A percentile compares a stretch with the other conserved stretches of the same genome.
phyloP scores from a whole-genome alignment of 306 rosid species.

The Dalbergia cochinchinensis region DNA sequence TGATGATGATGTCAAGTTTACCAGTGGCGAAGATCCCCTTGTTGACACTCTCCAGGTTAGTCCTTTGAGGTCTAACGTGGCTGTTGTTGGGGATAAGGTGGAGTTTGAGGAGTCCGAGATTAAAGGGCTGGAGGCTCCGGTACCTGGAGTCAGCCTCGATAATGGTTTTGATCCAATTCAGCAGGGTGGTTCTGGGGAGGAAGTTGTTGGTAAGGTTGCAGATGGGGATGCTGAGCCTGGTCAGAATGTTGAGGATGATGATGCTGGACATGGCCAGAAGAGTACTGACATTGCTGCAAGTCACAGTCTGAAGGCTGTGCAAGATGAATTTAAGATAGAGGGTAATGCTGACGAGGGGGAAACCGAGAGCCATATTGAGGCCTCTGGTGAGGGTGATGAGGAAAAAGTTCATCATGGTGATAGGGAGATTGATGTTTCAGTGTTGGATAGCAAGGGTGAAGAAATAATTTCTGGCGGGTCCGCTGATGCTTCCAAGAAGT shows the following conservation, averaged over 20 bases:
- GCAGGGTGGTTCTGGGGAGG: conserved; percentile 22
- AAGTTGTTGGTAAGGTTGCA: conserved; percentile 5
- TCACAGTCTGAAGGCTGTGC: conserved; percentile 23
- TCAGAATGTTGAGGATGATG: conserved; percentile 28
- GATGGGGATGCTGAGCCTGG: conserved; percentile 24
- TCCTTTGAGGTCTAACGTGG: conserved; percentile 50
- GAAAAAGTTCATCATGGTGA: conserved; percentile 46
- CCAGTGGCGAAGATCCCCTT: conserved; percentile 48
- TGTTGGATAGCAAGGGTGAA: conserved; percentile 68
- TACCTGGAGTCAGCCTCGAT: conserved; percentile 53
- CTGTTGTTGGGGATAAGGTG: conserved; percentile 58
- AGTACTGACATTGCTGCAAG: conserved; percentile 35
- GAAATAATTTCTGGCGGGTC: conserved; percentile 71
- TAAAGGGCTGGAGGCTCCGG: conserved; percentile 48
- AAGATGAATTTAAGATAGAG: conserved; percentile 42
- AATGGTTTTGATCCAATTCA: conserved; percentile 59
- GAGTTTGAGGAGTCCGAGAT: conserved; percentile 53
- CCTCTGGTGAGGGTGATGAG: conserved; percentile 53
- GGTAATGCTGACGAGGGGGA: conserved; percentile 44
- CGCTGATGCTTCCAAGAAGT: conserved; percentile 73
- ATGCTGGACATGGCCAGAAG: conserved; percentile 21
- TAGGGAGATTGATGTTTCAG: conserved; percentile 56
- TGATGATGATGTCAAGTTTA: conserved; percentile 29
- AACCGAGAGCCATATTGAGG: conserved; percentile 36
- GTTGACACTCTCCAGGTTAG: conserved; percentile 51